A percentile compares a stretch with the other conserved stretches of the same genome.
Evolutionary conservation across 352 stramenopile species (phyloP).

Genomic region (Pythium aquatile): DNA sequence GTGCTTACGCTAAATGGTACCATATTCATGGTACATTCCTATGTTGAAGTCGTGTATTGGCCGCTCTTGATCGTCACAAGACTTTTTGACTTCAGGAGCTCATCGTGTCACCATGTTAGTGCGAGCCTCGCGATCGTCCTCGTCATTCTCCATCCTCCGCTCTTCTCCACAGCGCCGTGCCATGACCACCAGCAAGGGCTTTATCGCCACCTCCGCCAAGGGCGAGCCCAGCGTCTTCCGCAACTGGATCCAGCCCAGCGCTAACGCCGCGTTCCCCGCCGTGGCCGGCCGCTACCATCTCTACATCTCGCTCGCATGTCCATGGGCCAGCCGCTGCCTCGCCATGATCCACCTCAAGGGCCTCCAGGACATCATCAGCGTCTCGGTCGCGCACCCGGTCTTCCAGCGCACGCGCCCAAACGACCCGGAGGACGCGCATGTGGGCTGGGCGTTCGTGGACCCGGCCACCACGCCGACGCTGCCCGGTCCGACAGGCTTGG

Average conservation of each 20-base stretch:
- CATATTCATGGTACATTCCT: conserved; percentile 1
- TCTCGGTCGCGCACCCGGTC: conserved; percentile 90
- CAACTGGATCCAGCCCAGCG: conserved; percentile 68
- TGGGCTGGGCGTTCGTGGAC: conserved; percentile 83
- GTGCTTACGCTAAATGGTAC: conserved; percentile 21
- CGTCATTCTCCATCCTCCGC: conserved; percentile 6
- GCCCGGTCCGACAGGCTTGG: conserved; percentile 53
- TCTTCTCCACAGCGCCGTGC: background rate
- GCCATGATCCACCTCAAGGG: conserved; percentile 92
- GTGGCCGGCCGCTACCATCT: conserved; percentile 89
- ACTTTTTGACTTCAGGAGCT: conserved; percentile 4
- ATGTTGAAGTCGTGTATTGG: conserved; percentile 6
- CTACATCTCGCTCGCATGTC: conserved; percentile 96
- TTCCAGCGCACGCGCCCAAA: conserved; percentile 78
- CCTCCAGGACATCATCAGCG: conserved; percentile 92
- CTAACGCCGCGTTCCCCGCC: conserved; percentile 66
- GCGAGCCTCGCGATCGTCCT: background rate
- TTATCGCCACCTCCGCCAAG: conserved; percentile 66
- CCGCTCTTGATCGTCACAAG: background rate
- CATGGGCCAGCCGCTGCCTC: conserved; percentile 80
- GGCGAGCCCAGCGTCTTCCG: conserved; percentile 75
- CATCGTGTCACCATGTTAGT: conserved; percentile 9
- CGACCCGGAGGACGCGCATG: conserved; percentile 66
- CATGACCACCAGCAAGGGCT: conserved; percentile 59
- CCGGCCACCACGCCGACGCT: conserved; percentile 59